Evolutionary conservation across 345 rosid species (phyloP).

Genomic region (Rhizophora apiculata): DNA sequence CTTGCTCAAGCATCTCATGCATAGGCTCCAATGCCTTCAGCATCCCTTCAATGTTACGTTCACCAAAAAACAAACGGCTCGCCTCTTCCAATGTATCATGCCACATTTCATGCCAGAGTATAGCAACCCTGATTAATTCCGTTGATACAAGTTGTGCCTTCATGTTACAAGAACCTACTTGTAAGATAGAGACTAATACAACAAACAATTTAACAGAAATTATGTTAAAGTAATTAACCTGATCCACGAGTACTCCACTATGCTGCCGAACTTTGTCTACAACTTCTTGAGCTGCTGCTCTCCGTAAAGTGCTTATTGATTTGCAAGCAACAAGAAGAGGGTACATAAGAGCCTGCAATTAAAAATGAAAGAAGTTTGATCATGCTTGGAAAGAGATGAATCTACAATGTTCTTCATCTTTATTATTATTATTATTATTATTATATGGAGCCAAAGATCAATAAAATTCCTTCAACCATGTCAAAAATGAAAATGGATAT

Average conservation of each 20-base stretch:
- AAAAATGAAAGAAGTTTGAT: not conserved
- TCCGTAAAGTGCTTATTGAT: slow-evolving; percentile 90
- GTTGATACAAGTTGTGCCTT: slow-evolving; percentile 96
- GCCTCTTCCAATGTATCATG: slow-evolving; percentile 99
- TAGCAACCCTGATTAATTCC: slow-evolving; percentile 93
- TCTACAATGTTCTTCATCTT: too few species aligned
- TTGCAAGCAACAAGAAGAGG: slow-evolving; percentile 99
- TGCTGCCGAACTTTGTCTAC: slow-evolving; percentile 96
- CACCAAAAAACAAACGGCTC: slow-evolving; percentile 96
- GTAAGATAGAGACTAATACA: slow-evolving; percentile 1
- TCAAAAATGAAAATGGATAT: too few species aligned
- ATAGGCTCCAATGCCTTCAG: slow-evolving; percentile 88
- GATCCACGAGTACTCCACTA: slow-evolving; percentile 90
- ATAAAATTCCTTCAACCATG: too few species aligned
- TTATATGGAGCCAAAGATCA: too few species aligned
- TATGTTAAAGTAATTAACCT: slow-evolving; percentile 46
- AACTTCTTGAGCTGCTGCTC: slow-evolving; percentile 96
- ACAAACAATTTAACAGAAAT: not conserved
- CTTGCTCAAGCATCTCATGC: slow-evolving; percentile 90
- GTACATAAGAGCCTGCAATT: slow-evolving; percentile 91
- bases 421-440: too few species aligned
- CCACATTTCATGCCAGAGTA: slow-evolving; percentile 99
- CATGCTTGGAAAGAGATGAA: not conserved
- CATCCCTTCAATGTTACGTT: slow-evolving; percentile 96
- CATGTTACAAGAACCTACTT: slow-evolving; percentile 13